Evolutionary conservation across 495 filamentous ascomycete genomes (phyloP), one percentile per base, ranked within the genome.

Genomic region (Aspergillus homomorphus): DNA sequence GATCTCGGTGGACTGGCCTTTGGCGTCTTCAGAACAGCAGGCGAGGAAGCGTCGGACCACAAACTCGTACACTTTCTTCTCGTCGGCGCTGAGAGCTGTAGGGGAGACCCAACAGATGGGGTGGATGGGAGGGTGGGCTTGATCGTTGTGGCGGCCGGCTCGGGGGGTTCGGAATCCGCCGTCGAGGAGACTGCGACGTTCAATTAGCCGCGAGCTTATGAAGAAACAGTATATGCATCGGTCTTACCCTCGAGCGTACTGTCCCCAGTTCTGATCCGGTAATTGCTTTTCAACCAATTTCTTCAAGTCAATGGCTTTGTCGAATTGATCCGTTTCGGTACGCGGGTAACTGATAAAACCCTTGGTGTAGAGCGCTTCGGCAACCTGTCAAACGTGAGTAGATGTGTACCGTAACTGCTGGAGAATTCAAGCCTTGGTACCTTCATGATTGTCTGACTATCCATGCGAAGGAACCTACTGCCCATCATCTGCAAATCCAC

Each of bases 401-500:
- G 53, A 23, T 42, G 26, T 20, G 58, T 19, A 21, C 38, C 14
- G 19, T 19, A 18, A 9, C 28, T 6, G 24, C 7, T 42, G 16
- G 16, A 56, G 54, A 23, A 53, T 41, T 16, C 28, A 20, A 48
- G 56, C n/a, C n/a, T n/a, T n/a, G 16, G 21, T 65, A 84, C 82
- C 62, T 84, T 87, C 92, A 98, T 96, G 43, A 95, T 90, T 43
- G 84, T 75, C 57, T 95, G 86, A 73, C 90, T 89, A 58, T 89
- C 89, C 82, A 98, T 86, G 19, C 85, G 82, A 14, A 98, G 79
- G 65, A 92, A 95, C 51, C 82, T 79, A 61, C 86, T 94, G 19
- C 95, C 94, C 79, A 91, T 91, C 78, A 96, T 98, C 67, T 98
- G 94, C n/a, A 98, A 75, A 64, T 98, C 95, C n/a, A 98, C 90